Evolutionary conservation across 2,329 filamentous ascomycete genomes (phyloP), one percentile per base, ranked within the genome.

Genomic region (Colletotrichum sp.): DNA sequence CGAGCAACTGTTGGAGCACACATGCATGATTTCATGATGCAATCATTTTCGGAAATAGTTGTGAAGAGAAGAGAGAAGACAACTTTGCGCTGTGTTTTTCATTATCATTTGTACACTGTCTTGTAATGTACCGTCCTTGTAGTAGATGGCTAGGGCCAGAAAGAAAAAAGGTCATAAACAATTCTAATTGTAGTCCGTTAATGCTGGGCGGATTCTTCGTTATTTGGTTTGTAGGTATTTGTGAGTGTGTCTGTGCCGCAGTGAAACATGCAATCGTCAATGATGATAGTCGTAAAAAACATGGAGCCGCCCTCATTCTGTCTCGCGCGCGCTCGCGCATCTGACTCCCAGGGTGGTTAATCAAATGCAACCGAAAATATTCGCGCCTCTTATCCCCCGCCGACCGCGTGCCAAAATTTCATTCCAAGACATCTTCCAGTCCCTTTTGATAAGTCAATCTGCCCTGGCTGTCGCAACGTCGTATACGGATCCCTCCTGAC

Each of bases 201-300:
- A 76, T 76, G 73, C 73, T 69, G 59, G 67, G 73, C 70, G 73
- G 73, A 69, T 73, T 73, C 73, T 76, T 71, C 69, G 69, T 76
- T 73, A 61, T 73, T 76, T 76, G 63, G 44, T 44, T 34, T 70
- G n/a, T 72, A 59, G 64, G 29, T 63, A 39, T 73, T 63, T 44
- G 29, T 63, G 32, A 36, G 68, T 52, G n/a, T 57, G 65, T 68
- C 32, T 30, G 30, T 32, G 61, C 66, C 44, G 70, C 69, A 71
- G 73, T 44, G 34, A 55, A 64, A 63, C 70, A 73, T 76, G 73
- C 59, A 73, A 73, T 76, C 70, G 57, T 70, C 32, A 61, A 69
- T 69, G 66, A 59, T 69, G 36, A 70, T 32, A 62, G 68, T 70
- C 68, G 68, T 63, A 61, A 62, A 59, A 63, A 70, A 70, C 57